Evolutionary conservation across 257 asterid genomes (phyloP).

Genomic region (Solanum pinnatisectum): DNA sequence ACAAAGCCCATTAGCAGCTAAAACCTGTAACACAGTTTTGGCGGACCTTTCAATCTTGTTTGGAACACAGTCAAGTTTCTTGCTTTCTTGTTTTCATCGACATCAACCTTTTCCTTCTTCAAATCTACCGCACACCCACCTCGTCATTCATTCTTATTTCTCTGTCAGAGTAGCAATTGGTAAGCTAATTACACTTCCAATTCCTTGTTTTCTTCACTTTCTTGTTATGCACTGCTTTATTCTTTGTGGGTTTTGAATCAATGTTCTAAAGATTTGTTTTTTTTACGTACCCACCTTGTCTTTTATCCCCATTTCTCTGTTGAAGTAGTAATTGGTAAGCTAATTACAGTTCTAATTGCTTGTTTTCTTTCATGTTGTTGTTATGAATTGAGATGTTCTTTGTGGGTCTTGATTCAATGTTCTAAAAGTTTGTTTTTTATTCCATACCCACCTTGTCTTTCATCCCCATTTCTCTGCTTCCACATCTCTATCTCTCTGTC

Average conservation of each 20-base stretch:
- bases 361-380: not conserved
- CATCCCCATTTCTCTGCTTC: not conserved
- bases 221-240: no score
- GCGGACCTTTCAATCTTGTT: slow-evolving; percentile 18
- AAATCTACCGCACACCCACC: slow-evolving; percentile 9
- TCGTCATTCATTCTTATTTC: not conserved
- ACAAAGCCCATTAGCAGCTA: not conserved
- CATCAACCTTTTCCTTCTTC: not conserved
- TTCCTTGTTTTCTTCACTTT: not conserved
- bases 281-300: not conserved
- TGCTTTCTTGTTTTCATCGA: slow-evolving; percentile 25
- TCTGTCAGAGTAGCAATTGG: not conserved
- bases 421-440: not conserved
- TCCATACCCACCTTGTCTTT: not conserved
- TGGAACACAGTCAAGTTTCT: not conserved
- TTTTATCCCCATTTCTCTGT: not conserved
- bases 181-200: not conserved
- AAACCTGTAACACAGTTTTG: not conserved
- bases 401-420: not conserved
- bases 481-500: no score
- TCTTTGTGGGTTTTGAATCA: not conserved
- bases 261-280: not conserved
- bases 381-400: not conserved
- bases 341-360: not conserved
- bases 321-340: not conserved